Evolutionary conservation across 2,329 filamentous ascomycete genomes (phyloP).

Genomic region (Gaeumannomyces tritici): DNA sequence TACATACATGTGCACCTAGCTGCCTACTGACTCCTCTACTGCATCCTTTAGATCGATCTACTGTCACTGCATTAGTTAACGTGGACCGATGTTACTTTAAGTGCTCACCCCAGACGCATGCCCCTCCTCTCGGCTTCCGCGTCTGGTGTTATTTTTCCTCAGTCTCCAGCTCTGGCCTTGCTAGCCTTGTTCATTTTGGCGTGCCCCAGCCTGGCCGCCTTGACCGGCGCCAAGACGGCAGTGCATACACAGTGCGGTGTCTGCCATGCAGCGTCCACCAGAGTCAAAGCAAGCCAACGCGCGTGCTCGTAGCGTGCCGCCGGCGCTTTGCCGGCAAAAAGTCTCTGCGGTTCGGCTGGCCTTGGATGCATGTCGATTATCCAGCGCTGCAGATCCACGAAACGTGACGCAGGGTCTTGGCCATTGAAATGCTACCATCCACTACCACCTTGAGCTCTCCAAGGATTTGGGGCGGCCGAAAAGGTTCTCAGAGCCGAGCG

Average conservation of each 20-base stretch:
- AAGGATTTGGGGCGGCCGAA: background rate
- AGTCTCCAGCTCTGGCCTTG: too few relatives aligned
- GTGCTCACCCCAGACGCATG: too few relatives aligned
- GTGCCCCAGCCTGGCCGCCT: background rate
- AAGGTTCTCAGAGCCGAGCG: background rate
- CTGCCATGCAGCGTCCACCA: background rate
- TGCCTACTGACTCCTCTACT: background rate
- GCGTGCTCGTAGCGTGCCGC: too few relatives aligned
- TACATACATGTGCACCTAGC: background rate
- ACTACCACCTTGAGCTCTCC: too few relatives aligned
- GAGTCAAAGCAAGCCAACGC: background rate
- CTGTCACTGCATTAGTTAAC: background rate
- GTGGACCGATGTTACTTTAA: background rate
- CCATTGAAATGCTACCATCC: background rate
- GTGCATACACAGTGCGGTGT: too few relatives aligned
- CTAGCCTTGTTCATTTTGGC: background rate
- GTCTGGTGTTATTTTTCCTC: too few relatives aligned
- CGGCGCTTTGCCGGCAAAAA: background rate
- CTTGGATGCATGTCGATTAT: background rate
- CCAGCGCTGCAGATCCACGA: background rate
- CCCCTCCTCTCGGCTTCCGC: too few relatives aligned
- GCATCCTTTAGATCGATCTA: background rate
- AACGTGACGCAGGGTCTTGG: background rate
- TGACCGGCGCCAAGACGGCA: too few relatives aligned
- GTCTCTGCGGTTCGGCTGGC: background rate